Conservation (phyloP, 805 yeast genomes). For the Metschnikowia henanensis region DNA sequence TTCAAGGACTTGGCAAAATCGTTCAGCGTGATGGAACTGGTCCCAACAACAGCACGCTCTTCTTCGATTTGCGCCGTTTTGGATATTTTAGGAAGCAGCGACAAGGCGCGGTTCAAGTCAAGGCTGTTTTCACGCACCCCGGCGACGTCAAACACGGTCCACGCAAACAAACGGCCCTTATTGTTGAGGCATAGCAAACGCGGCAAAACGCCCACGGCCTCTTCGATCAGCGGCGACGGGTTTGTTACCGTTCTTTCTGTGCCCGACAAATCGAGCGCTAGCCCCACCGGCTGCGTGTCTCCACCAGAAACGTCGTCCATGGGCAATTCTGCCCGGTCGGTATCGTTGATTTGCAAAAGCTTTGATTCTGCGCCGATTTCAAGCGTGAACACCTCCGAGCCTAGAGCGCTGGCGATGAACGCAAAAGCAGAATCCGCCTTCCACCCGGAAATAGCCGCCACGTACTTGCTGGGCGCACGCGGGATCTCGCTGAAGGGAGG, state of each 20-base stretch:
- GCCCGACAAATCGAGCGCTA: slow-evolving; percentile 58
- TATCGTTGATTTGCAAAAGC: slow-evolving; percentile 59
- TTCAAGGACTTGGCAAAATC: slow-evolving; percentile 5
- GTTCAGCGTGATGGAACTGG: slow-evolving; percentile 4
- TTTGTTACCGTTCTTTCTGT: slow-evolving; percentile 39
- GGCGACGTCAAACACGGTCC: slow-evolving; percentile 61
- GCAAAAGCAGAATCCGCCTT: slow-evolving; percentile 25
- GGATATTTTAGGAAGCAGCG: neutral
- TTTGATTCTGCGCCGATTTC: slow-evolving; percentile 14
- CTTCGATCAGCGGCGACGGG: slow-evolving; percentile 61
- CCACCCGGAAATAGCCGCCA: slow-evolving; percentile 42
- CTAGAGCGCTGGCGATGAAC: slow-evolving; percentile 59
- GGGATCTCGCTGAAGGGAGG: slow-evolving; percentile 53
- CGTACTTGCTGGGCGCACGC: slow-evolving; percentile 49
- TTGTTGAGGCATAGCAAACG: slow-evolving; percentile 61
- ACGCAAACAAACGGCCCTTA: slow-evolving; percentile 58
- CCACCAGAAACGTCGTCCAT: slow-evolving; percentile 61
- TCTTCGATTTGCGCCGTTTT: neutral
- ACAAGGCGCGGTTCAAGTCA: slow-evolving; percentile 11
- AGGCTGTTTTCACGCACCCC: slow-evolving; percentile 42
- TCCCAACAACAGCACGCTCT: neutral
- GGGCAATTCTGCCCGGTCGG: slow-evolving; percentile 73
- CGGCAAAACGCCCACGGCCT: slow-evolving; percentile 59
- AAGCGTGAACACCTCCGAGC: slow-evolving; percentile 59
- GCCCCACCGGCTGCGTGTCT: slow-evolving; percentile 72